These are phyloP conservation scores for Lasiodiplodia citricola DNA, from an alignment of 2,329 filamentous ascomycete genomes.

Conservation along the genomic window DNA sequence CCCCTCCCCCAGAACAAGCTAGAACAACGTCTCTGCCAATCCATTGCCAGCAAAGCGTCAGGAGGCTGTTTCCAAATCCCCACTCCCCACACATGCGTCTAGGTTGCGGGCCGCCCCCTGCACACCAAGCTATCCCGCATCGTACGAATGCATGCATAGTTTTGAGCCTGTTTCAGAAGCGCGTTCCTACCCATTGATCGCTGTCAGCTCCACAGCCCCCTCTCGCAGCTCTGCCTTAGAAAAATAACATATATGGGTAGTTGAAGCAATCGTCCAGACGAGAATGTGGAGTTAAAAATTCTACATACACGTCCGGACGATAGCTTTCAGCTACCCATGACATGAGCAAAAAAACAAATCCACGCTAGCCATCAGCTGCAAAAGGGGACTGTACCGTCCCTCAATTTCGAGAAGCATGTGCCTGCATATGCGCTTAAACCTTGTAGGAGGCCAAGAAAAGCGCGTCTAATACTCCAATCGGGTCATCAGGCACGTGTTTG, in stretches of 20 bases:
- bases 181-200: background rate
- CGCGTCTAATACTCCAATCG: background rate
- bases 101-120: constrained; percentile 20
- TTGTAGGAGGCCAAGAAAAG: background rate
- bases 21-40: background rate
- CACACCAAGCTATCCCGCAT: background rate
- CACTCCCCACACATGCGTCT: background rate
- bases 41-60: background rate
- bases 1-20: background rate
- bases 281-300: no score
- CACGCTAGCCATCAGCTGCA: no score
- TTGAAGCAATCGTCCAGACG: no score
- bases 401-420: background rate
- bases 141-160: background rate
- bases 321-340: no score
- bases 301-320: no score
- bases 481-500: background rate
- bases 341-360: no score
- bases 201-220: no score
- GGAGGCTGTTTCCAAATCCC: background rate
- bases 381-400: no score
- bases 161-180: background rate
- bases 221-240: no score
- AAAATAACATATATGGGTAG: no score
- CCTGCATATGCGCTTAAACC: background rate